A percentile compares a stretch with the other conserved stretches of the same genome.
phyloP scores from a whole-genome alignment of 345 rosid species.

The Corchorus olitorius region DNA sequence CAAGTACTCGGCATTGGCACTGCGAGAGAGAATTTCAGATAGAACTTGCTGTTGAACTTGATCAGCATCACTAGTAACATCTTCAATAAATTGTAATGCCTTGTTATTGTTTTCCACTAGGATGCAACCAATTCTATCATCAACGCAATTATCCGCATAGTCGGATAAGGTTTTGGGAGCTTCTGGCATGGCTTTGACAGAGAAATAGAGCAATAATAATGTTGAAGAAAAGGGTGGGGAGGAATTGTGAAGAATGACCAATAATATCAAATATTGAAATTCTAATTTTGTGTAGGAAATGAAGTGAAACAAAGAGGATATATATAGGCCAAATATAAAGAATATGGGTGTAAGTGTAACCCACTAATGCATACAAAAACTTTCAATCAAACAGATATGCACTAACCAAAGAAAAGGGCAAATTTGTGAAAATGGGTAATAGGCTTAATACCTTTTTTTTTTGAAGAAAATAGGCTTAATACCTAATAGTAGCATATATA shows the following conservation, averaged over 20 bases:
- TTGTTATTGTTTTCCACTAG: conserved; percentile 34
- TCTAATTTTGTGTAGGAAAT: conserved; percentile 16
- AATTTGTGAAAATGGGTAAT: not conserved
- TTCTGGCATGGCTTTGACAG: conserved; percentile 45
- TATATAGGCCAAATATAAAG: conserved; percentile 23
- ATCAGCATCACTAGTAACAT: conserved; percentile 40
- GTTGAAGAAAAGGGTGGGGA: not conserved
- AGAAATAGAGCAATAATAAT: not conserved
- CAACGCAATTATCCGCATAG: not conserved
- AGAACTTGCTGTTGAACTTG: conserved; percentile 44
- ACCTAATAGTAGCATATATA: too few species aligned
- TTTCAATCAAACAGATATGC: conserved; percentile 21
- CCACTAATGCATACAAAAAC: conserved; percentile 20
- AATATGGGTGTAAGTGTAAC: conserved; percentile 21
- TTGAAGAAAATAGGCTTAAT: not conserved
- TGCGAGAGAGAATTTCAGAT: conserved; percentile 46
- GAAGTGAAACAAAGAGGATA: conserved; percentile 17
- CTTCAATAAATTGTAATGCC: conserved; percentile 45
- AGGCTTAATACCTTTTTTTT: not conserved
- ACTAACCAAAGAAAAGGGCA: conserved; percentile 7
- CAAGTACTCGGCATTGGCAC: conserved; percentile 49
- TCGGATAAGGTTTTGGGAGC: conserved; percentile 33
- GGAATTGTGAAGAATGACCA: not conserved
- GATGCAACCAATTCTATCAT: conserved; percentile 5
- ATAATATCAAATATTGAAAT: not conserved